Evolutionary conservation across 108 stramenopile species (phyloP), one percentile per base, ranked within the genome.

Genomic region (Pseudonitzschia pungens): DNA sequence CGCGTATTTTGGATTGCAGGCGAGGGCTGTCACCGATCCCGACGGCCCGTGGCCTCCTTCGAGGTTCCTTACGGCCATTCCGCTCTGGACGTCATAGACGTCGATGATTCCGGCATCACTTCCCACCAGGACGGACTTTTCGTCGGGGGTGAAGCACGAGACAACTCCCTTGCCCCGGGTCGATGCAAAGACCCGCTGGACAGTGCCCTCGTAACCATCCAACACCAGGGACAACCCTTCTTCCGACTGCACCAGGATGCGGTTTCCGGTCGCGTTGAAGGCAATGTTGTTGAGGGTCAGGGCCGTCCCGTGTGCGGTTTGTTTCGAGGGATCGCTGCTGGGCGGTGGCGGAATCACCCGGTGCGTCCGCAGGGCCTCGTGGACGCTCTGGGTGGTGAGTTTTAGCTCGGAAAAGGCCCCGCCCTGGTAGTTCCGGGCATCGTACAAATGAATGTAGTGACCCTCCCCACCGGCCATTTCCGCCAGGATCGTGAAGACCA

Each of bases 321-420:
- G 36, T 36, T 36, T 36, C 0, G 60, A 32, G 22, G 60, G 10
- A 4, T 28, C 27, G 20, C 0, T 62, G 4, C 26, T 42, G 24
- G 40, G 31, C 15, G 64, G 36, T 20, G 32, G 32, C 18, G 32
- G 32, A 24, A 40, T 4, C 28, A 79, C 53, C 4, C 73, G 68
- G 12, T 79, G 78, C 2, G 73, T 70, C 20, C 6, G 24, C 78
- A 89, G 78, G 22, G 85, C 83, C 45, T 83, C 67, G 71, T 88
- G 80, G 9, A 94, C 64, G 22, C 77, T 77, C 18, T 79, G 40
- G 22, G 75, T 77, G 1, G 73, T 52, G 4, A 90, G 77, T 70
- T 90, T 85, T 75, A 92, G 78, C 80, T 92, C 93, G 9, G 89
- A 78, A 71, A 94, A 94, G 1, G 91, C 89, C 15, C 92, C 92